These are phyloP conservation scores for Macrocystidia cucumis DNA, from an alignment of 1,284 basidiomycete genomes.

Conservation along the genomic window DNA sequence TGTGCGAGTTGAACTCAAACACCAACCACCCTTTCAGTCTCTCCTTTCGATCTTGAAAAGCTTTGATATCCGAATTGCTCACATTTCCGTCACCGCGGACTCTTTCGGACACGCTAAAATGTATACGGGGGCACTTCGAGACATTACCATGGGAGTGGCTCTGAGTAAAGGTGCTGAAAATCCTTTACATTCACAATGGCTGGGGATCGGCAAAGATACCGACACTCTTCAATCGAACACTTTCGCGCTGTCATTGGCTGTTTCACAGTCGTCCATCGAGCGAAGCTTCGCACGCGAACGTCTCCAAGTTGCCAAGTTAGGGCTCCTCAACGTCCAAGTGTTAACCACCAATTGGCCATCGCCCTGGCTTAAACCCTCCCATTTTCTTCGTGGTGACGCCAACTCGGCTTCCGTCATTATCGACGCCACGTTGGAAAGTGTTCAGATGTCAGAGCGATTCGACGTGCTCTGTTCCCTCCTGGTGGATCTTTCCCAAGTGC, in stretches of 20 bases:
- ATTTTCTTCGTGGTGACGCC: conserved; percentile 50
- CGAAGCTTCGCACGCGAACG: conserved; percentile 25
- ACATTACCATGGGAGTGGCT: conserved; percentile 28
- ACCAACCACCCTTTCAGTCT: no score
- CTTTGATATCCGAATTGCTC: conserved; percentile 24
- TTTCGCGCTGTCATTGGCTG: conserved; percentile 35
- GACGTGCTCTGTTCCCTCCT: conserved; percentile 40
- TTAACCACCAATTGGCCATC: conserved; percentile 55
- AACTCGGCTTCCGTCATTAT: conserved; percentile 52
- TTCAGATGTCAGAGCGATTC: conserved; percentile 44
- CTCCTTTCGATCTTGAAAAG: conserved; percentile 27
- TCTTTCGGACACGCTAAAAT: conserved; percentile 19
- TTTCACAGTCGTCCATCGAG: conserved; percentile 28
- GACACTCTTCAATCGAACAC: conserved; percentile 35
- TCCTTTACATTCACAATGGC: conserved; percentile 39
- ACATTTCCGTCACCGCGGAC: conserved; percentile 24
- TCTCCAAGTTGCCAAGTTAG: conserved; percentile 38
- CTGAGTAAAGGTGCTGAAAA: conserved; percentile 40
- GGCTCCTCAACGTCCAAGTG: conserved; percentile 30
- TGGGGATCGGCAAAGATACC: conserved; percentile 33
- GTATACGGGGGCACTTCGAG: conserved; percentile 34
- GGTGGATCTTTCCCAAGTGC: conserved; percentile 8
- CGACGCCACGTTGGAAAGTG: conserved; percentile 32
- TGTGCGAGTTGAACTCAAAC: no score
- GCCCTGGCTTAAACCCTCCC: conserved; percentile 38